Evolutionary conservation across 2,329 filamentous ascomycete species (phyloP).

Genomic region (Elsinoe perseae): DNA sequence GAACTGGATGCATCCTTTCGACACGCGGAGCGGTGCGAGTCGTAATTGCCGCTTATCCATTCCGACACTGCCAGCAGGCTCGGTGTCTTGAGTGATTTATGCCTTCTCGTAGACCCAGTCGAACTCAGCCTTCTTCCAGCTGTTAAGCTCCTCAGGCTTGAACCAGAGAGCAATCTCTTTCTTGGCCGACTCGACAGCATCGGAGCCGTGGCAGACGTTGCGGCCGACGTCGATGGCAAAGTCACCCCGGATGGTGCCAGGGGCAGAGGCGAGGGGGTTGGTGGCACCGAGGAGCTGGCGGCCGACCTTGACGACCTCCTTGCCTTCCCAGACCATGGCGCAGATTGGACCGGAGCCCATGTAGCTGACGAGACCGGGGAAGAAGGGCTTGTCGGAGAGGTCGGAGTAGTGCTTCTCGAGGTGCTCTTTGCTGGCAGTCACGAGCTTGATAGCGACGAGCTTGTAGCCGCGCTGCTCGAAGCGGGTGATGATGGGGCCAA

Average conservation of each 20-base stretch:
- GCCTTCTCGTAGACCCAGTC: conserved; percentile 97
- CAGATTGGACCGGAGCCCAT: conserved; percentile 95
- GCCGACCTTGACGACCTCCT: conserved; percentile 98
- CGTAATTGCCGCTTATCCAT: background rate
- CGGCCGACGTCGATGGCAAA: conserved; percentile 83
- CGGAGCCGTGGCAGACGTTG: conserved; percentile 99
- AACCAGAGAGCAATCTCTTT: conserved; percentile 99
- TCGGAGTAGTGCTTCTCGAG: conserved; percentile 98
- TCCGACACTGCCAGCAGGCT: background rate
- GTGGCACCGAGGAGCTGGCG: conserved; percentile 95
- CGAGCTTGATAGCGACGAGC: conserved; percentile 95
- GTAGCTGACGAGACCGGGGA: conserved; percentile 88
- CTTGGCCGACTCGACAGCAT: conserved; percentile 97
- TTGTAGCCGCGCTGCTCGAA: conserved; percentile 97
- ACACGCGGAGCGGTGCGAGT: too few relatives aligned
- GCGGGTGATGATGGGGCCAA: conserved; percentile 95
- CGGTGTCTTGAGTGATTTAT: conserved; percentile 7
- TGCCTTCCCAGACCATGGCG: conserved; percentile 99
- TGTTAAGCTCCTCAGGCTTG: conserved; percentile 74
- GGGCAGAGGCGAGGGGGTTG: conserved; percentile 90
- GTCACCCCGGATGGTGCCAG: conserved; percentile 97
- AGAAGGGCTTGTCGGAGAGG: conserved; percentile 91
- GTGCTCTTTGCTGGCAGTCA: conserved; percentile 82
- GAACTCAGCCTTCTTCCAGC: conserved; percentile 75
- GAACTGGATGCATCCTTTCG: too few relatives aligned